Conservation (phyloP, 208 protist species). For the Sergeia podlipaevii region DNA sequence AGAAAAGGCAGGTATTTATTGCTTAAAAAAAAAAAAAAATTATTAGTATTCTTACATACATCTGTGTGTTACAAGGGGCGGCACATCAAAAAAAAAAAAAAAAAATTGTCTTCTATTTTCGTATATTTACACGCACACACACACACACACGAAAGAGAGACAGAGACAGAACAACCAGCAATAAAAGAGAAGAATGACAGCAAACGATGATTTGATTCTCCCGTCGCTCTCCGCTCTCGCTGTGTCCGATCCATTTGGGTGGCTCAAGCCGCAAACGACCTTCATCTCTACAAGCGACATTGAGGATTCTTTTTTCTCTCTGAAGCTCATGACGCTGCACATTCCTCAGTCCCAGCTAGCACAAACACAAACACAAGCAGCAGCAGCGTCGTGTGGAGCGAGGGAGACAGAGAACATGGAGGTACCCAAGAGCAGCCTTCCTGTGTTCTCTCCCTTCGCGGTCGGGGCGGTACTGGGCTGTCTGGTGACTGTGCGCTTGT, state of each 20-base stretch:
- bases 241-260: not conserved
- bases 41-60: too few relatives aligned
- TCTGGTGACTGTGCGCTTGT: conserved; percentile 45
- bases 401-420: conserved; percentile 5
- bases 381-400: not conserved
- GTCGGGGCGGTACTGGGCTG: conserved; percentile 10
- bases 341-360: not conserved
- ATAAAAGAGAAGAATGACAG: not conserved
- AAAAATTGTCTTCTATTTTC: not conserved
- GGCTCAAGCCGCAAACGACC: not conserved
- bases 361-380: not conserved
- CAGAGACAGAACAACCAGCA: not conserved
- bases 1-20: too few relatives aligned
- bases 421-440: not conserved
- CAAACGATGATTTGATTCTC: conserved; percentile 7
- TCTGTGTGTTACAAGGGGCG: too few relatives aligned
- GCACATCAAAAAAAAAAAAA: not conserved
- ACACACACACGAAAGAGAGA: conserved; percentile 7
- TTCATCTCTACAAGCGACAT: conserved; percentile 38
- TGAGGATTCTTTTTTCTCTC: conserved; percentile 6
- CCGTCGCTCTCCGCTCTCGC: not conserved
- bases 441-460: not conserved
- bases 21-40: conserved; percentile 4
- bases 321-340: not conserved
- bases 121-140: not conserved